Percentiles rank a stretch among this genome's conserved stretches.
Conservation (phyloP, 495 filamentous ascomycete genomes). For the Xylaria venustula region DNA sequence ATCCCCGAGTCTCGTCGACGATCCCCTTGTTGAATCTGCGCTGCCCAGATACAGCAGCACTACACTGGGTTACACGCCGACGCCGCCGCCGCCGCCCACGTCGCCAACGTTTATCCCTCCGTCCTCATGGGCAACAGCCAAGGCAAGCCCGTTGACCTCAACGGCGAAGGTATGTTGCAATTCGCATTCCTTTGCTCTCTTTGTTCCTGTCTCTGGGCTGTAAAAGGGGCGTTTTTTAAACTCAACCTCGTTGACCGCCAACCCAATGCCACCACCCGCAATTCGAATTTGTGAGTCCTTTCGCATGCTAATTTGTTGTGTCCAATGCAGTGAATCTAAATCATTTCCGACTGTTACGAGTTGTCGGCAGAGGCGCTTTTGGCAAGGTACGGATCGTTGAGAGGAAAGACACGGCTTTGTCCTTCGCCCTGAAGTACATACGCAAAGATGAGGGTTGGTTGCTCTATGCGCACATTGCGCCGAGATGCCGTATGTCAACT, state of each 20-base stretch:
- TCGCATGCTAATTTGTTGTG: constrained; percentile 18
- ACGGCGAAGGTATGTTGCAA: constrained; percentile 80
- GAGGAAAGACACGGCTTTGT: constrained; percentile 85
- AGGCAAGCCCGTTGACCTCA: constrained; percentile 88
- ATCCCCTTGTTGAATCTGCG: background rate
- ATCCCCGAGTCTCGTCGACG: background rate
- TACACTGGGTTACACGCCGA: background rate
- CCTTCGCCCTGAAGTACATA: constrained; percentile 97
- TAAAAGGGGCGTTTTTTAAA: background rate
- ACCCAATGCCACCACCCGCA: constrained; percentile 9
- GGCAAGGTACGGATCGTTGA: constrained; percentile 98
- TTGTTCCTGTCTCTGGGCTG: background rate
- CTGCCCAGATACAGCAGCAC: background rate
- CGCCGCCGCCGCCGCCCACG: constrained; percentile 4
- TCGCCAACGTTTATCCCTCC: background rate
- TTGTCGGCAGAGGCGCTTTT: constrained; percentile 96
- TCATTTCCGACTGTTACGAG: constrained; percentile 90
- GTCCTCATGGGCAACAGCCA: constrained; percentile 84
- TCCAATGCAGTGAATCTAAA: constrained; percentile 79
- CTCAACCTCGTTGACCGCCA: constrained; percentile 4
- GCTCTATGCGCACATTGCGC: background rate
- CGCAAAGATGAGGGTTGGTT: constrained; percentile 94
- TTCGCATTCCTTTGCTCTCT: background rate
- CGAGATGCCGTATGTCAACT: constrained; percentile 18
- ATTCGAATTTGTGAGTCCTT: constrained; percentile 2